Percentiles rank a stretch among this genome's conserved stretches.
These are phyloP conservation scores for Phialocephala subalpina DNA, from an alignment of 2,329 filamentous ascomycete species.

Conservation along the genomic window DNA sequence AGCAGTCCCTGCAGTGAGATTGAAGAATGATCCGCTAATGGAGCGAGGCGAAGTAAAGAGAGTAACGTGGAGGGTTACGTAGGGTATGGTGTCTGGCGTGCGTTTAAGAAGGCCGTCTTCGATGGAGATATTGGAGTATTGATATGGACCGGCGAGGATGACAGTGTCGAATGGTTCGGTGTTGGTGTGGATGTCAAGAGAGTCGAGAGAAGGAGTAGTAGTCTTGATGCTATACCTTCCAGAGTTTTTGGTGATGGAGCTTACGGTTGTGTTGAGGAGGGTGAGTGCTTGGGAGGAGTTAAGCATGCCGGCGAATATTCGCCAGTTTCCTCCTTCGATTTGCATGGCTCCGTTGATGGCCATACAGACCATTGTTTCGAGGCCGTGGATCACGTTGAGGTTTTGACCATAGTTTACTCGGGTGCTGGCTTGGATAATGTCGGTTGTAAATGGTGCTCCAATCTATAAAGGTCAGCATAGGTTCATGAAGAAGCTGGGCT, in stretches of 20 bases:
- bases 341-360: slow-evolving; percentile 84
- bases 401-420: slow-evolving; percentile 96
- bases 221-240: slow-evolving; percentile 57
- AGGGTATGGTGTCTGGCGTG: slow-evolving; percentile 80
- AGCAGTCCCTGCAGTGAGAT: slow-evolving; percentile 60
- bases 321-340: slow-evolving; percentile 89
- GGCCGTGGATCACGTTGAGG: slow-evolving; percentile 81
- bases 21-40: slow-evolving; percentile 79
- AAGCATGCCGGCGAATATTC: slow-evolving; percentile 88
- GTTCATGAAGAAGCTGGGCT: not conserved
- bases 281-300: slow-evolving; percentile 67
- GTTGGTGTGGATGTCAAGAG: slow-evolving; percentile 6
- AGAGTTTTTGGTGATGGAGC: slow-evolving; percentile 60
- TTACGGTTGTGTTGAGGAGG: slow-evolving; percentile 73
- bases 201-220: slow-evolving; percentile 21
- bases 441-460: slow-evolving; percentile 70
- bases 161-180: slow-evolving; percentile 73
- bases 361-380: slow-evolving; percentile 91
- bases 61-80: slow-evolving; percentile 87
- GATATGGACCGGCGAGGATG: slow-evolving; percentile 83
- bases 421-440: slow-evolving; percentile 90
- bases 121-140: slow-evolving; percentile 75
- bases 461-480: slow-evolving; percentile 55
- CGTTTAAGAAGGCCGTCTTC: slow-evolving; percentile 73
- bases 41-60: slow-evolving; percentile 80